Evolutionary conservation across 768 basidiomycete species (phyloP).

Genomic region (Thelephora ganbajun): DNA sequence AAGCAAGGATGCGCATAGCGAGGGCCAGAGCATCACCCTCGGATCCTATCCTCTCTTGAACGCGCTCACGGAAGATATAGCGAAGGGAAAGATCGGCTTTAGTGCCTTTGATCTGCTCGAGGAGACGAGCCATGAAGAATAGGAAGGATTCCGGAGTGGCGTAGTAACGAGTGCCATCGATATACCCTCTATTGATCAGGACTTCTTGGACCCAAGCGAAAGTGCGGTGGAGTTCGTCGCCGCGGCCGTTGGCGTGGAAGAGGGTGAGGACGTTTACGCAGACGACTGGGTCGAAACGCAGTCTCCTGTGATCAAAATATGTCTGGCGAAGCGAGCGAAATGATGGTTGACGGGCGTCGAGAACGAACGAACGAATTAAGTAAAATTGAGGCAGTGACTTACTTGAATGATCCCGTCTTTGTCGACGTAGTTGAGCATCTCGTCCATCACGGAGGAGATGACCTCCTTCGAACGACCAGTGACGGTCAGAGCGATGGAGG

Average conservation of each 20-base stretch:
- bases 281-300: constrained; percentile 39
- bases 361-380: background rate
- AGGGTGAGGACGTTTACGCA: constrained; percentile 35
- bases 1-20: constrained; percentile 39
- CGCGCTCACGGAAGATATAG: constrained; percentile 28
- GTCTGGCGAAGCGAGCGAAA: constrained; percentile 22
- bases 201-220: constrained; percentile 36
- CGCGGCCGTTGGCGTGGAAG: constrained; percentile 36
- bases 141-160: constrained; percentile 37
- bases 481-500: constrained; percentile 37
- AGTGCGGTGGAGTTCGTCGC: constrained; percentile 27
- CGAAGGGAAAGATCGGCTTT: constrained; percentile 22
- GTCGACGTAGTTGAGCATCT: constrained; percentile 38
- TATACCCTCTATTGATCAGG: constrained; percentile 36
- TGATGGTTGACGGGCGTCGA: background rate
- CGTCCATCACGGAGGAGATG: constrained; percentile 34
- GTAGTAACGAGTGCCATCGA: constrained; percentile 43
- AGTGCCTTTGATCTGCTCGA: constrained; percentile 20
- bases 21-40: constrained; percentile 40
- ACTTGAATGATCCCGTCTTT: constrained; percentile 32
- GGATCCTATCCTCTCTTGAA: constrained; percentile 35
- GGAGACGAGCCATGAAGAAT: constrained; percentile 33
- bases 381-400: background rate
- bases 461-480: constrained; percentile 18
- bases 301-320: constrained; percentile 36